phyloP scores from a whole-genome alignment of 108 stramenopile species.

The Epithemia pelagica region DNA sequence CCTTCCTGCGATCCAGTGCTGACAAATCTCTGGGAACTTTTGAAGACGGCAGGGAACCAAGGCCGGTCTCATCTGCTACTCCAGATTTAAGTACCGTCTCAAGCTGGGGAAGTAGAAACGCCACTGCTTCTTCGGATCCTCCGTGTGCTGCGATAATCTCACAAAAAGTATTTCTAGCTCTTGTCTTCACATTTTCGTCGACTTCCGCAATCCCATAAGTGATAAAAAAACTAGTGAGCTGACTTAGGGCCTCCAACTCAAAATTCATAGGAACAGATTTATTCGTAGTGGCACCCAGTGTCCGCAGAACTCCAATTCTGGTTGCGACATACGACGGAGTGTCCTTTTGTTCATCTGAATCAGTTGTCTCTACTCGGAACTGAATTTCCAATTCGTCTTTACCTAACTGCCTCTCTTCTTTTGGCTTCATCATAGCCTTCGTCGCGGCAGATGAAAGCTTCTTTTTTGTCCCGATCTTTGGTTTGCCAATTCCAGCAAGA shows the following conservation, averaged over 20 bases:
- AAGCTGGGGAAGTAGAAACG: conserved; percentile 70
- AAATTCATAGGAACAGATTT: conserved; percentile 45
- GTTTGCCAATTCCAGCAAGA: conserved; percentile 58
- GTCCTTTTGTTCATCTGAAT: conserved; percentile 50
- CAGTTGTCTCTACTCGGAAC: conserved; percentile 30
- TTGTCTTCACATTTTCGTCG: conserved; percentile 55
- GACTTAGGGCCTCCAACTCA: conserved; percentile 45
- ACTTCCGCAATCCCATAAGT: conserved; percentile 79
- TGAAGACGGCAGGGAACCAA: conserved; percentile 42
- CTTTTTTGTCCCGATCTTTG: conserved; percentile 56
- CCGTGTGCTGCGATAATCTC: conserved; percentile 68
- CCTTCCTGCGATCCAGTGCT: conserved; percentile 79
- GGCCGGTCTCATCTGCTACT: conserved; percentile 30
- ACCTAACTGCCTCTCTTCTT: conserved; percentile 65
- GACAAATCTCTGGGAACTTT: conserved; percentile 45
- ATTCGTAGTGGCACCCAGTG: conserved; percentile 54
- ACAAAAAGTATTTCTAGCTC: conserved; percentile 62
- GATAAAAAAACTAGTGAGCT: conserved; percentile 71
- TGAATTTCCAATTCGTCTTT: conserved; percentile 55
- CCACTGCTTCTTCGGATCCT: conserved; percentile 64
- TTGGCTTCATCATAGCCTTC: conserved; percentile 61
- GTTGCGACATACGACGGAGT: conserved; percentile 53
- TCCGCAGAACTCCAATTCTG: conserved; percentile 63
- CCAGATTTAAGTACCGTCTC: conserved; percentile 75
- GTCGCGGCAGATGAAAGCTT: conserved; percentile 26